Percentiles rank a stretch among this genome's conserved stretches.
Evolutionary conservation across 345 rosid genomes (phyloP).

Genomic region (Gossypium arboreum): DNA sequence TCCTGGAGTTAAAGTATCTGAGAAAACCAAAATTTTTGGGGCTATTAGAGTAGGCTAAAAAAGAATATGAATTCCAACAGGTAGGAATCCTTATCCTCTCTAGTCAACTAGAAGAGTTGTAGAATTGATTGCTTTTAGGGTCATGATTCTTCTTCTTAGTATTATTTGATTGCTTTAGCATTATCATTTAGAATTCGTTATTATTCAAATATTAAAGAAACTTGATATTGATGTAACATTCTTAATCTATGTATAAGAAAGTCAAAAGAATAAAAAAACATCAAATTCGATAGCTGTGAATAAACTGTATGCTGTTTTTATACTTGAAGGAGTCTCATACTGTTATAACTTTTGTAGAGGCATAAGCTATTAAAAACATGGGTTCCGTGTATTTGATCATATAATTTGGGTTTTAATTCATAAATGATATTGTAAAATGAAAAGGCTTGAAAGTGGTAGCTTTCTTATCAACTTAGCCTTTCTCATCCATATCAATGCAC

Average conservation of each 20-base stretch:
- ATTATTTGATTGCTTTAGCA: background rate
- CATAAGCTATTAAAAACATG: background rate
- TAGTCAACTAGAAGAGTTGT: slow-evolving; percentile 49
- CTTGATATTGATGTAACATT: background rate
- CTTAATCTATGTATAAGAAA: background rate
- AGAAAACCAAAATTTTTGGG: slow-evolving; percentile 39
- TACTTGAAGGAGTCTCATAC: background rate
- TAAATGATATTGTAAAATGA: background rate
- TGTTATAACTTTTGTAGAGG: background rate
- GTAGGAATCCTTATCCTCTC: slow-evolving; percentile 41
- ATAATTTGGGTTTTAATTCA: background rate
- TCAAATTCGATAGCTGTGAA: background rate
- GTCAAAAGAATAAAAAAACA: background rate
- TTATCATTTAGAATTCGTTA: background rate
- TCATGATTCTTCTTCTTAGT: background rate
- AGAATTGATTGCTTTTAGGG: slow-evolving; percentile 11
- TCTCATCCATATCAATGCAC: background rate
- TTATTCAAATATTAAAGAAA: background rate
- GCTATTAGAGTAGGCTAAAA: slow-evolving; percentile 41
- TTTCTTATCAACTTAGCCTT: background rate
- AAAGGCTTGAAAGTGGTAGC: background rate
- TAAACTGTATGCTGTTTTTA: background rate
- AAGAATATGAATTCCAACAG: slow-evolving; percentile 48
- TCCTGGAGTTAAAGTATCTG: slow-evolving; percentile 39
- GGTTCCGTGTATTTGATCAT: background rate